phyloP scores from a whole-genome alignment of 179 eudicot species.

The Dionaea muscipula region DNA sequence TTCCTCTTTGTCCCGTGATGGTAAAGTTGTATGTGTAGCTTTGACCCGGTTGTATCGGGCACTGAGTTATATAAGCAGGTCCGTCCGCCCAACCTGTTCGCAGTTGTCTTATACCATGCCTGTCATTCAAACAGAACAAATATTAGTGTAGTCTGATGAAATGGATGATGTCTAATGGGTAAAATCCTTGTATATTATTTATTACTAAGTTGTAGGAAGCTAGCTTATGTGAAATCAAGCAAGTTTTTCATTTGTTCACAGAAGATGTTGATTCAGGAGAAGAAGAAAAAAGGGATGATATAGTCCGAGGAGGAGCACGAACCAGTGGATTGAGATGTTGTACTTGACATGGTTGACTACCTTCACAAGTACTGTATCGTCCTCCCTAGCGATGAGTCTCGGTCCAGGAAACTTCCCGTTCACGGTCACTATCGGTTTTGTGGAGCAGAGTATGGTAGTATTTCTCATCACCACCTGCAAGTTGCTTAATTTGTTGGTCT shows the following conservation, averaged over 20 bases:
- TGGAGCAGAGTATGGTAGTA: slow-evolving; percentile 32
- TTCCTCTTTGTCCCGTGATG: slow-evolving; percentile 27
- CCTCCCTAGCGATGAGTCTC: slow-evolving; percentile 44
- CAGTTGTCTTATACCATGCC: slow-evolving; percentile 30
- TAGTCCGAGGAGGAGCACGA: neutral
- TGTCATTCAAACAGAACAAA: neutral
- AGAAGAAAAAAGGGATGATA: neutral
- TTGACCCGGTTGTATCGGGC: slow-evolving; percentile 26
- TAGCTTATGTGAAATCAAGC: too few species aligned
- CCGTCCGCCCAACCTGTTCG: slow-evolving; percentile 38
- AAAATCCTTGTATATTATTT: too few species aligned
- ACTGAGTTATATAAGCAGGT: slow-evolving; percentile 31
- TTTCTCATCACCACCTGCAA: slow-evolving; percentile 42
- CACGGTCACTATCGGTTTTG: slow-evolving; percentile 44
- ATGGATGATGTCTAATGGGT: too few species aligned
- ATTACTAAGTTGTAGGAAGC: too few species aligned
- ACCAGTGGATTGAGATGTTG: slow-evolving; percentile 51
- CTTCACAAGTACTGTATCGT: slow-evolving; percentile 38
- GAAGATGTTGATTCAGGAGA: too few species aligned
- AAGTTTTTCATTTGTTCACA: too few species aligned
- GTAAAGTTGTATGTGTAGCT: slow-evolving; percentile 22
- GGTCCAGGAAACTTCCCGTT: slow-evolving; percentile 56
- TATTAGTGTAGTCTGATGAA: too few species aligned
- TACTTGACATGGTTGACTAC: slow-evolving; percentile 47
- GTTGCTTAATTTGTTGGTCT: too few species aligned